Conservation (phyloP, 352 stramenopile species). For the Globisporangium uncinulatum region DNA sequence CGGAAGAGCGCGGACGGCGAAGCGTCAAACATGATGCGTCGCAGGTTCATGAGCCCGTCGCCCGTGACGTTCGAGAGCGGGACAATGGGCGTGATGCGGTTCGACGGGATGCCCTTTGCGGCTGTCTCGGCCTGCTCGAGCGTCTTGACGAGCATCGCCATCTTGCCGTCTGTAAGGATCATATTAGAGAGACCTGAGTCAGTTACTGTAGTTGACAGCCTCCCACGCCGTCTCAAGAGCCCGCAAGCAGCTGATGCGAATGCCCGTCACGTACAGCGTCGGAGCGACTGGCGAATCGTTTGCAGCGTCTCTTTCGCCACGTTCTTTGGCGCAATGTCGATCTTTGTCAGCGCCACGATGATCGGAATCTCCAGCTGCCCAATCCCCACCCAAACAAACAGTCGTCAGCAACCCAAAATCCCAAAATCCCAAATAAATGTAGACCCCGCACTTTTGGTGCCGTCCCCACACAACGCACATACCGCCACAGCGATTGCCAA, state of each 20-base stretch:
- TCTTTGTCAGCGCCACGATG: conserved; percentile 93
- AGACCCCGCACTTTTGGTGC: too few species aligned
- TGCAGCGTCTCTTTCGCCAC: conserved; percentile 90
- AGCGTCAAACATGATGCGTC: conserved; percentile 63
- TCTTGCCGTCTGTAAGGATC: conserved; percentile 71
- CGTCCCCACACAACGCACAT: conserved; percentile 4
- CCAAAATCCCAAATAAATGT: neutral
- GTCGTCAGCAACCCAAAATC: neutral
- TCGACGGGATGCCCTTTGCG: conserved; percentile 85
- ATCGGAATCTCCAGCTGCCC: conserved; percentile 87
- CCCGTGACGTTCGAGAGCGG: conserved; percentile 97
- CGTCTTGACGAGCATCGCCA: conserved; percentile 92
- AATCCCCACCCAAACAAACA: neutral
- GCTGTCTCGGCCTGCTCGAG: conserved; percentile 80
- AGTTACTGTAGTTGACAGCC: conserved; percentile 1
- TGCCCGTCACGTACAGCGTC: conserved; percentile 44
- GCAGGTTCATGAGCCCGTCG: conserved; percentile 82
- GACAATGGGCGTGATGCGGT: conserved; percentile 95
- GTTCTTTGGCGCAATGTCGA: conserved; percentile 92
- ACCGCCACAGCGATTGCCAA: conserved; percentile 89
- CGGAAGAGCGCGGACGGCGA: conserved; percentile 72
- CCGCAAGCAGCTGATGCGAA: neutral
- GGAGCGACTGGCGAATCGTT: conserved; percentile 83
- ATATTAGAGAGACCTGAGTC: neutral
- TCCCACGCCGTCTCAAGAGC: neutral